Conservation (phyloP, 2,329 filamentous ascomycete species). For the Cadophora gregata region DNA sequence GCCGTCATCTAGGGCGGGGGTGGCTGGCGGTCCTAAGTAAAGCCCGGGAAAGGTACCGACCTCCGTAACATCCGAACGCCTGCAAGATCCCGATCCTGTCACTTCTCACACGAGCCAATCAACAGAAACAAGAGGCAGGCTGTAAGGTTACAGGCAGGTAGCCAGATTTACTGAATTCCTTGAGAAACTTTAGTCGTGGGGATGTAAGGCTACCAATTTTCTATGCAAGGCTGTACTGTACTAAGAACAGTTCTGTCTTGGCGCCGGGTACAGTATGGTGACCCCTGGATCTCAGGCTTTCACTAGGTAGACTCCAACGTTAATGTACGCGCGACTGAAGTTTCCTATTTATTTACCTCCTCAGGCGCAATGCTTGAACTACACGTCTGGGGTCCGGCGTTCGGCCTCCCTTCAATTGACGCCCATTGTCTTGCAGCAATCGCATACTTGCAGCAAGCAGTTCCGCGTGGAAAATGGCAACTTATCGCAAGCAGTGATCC, state of each 20-base stretch:
- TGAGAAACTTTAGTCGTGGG: too few relatives aligned
- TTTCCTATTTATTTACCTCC: not conserved
- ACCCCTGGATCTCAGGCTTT: slow-evolving; percentile 5
- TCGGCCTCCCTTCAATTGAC: slow-evolving; percentile 88
- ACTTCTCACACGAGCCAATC: too few relatives aligned
- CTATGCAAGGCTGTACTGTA: slow-evolving; percentile 10
- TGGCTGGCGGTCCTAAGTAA: too few relatives aligned
- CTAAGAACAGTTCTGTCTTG: too few relatives aligned
- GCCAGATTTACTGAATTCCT: too few relatives aligned
- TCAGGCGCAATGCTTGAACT: slow-evolving; percentile 65
- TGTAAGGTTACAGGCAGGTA: too few relatives aligned
- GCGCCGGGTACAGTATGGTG: not conserved
- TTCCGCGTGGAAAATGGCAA: slow-evolving; percentile 67
- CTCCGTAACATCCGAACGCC: too few relatives aligned
- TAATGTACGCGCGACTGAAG: not conserved
- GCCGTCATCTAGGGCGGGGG: not conserved
- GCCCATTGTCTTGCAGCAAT: slow-evolving; percentile 87
- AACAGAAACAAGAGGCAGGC: too few relatives aligned
- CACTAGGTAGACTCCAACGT: too few relatives aligned
- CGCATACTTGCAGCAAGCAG: slow-evolving; percentile 71
- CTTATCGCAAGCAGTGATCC: slow-evolving; percentile 77
- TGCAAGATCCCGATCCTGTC: too few relatives aligned
- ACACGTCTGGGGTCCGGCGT: slow-evolving; percentile 89
- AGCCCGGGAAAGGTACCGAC: too few relatives aligned
- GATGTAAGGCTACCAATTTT: slow-evolving; percentile 5